Evolutionary conservation across 805 yeast species (phyloP), one percentile per base, ranked within the genome.

Genomic region (Candida sonorensis): DNA sequence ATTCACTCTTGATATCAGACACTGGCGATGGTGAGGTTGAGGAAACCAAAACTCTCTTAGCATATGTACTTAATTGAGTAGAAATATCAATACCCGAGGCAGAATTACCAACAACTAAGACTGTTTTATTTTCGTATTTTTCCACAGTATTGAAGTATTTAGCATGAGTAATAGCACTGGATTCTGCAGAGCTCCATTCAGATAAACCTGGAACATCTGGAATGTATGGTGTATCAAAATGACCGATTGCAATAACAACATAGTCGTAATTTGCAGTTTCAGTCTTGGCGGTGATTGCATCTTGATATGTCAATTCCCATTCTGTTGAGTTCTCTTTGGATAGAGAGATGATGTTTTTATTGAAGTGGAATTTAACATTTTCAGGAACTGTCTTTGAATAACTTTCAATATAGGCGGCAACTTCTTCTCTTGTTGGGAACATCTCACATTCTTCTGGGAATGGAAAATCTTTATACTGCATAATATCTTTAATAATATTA

Each of bases 21-120:
- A 52, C 47, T 22, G 51, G 44, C 20, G 60, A 55, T 13, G 49
- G 48, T 20, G 57, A 48, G 9, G 47, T 35, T 13, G 59, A 42
- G 3, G 61, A 55, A 35, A 56, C 45, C 7, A 46, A 34, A 27
- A 57, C 54, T 24, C 40, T 39, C n/a, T 44, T 42, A 2, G 61
- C 50, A 15, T 40, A 46, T 2, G 62, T 54, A 17, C 47, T 42
- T 17, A 54, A 33, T 34, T 57, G 62, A 5, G 59, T 53, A 4
- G 61, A 50, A 19, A 57, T 52, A 49, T 86, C 95, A 13, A 75
- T 70, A 17, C 90, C 95, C 19, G 86, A 76, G 2, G 92, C 81
- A 9, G 79, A 75, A 45, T 77, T 55, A 26, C 64, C 64, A 20
- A 58, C 40, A 16, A 58, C 49, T 16, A 58, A 35, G 7, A 67